A percentile compares a stretch with the other conserved stretches of the same genome.
These are phyloP conservation scores for Syncephalastrum monosporum DNA, from an alignment of 371 early-diverging fungal species.

Conservation along the genomic window DNA sequence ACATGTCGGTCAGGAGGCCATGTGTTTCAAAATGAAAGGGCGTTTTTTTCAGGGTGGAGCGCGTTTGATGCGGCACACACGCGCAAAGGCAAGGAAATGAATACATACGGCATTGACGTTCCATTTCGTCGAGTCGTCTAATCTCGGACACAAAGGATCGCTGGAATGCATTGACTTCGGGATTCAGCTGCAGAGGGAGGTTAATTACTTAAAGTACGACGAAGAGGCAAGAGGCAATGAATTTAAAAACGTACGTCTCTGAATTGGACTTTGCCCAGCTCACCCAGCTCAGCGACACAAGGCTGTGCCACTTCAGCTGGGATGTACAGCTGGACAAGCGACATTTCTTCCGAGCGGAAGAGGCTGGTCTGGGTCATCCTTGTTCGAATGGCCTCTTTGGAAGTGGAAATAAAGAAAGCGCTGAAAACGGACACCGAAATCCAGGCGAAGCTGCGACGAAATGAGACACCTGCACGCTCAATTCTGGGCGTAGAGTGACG, in stretches of 20 bases:
- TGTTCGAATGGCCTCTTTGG: slow-evolving; percentile 4
- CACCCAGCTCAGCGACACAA: slow-evolving; percentile 93
- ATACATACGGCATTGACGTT: slow-evolving; percentile 84
- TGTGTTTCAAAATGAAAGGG: slow-evolving; percentile 45
- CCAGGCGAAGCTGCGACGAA: too few relatives aligned
- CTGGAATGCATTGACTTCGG: slow-evolving; percentile 94
- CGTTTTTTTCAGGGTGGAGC: too few relatives aligned
- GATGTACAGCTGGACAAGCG: slow-evolving; percentile 94
- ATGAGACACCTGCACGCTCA: too few relatives aligned
- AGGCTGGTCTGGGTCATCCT: slow-evolving; percentile 70
- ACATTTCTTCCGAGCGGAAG: slow-evolving; percentile 98
- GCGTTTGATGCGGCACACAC: too few relatives aligned
- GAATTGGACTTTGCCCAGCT: slow-evolving; percentile 92
- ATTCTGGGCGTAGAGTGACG: too few relatives aligned
- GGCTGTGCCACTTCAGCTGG: slow-evolving; percentile 94
- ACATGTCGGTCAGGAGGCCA: slow-evolving; percentile 6
- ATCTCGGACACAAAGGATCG: slow-evolving; percentile 94
- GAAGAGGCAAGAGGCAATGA: too few relatives aligned
- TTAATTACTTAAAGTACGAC: too few relatives aligned
- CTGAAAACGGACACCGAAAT: background rate
- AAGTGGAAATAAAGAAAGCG: background rate
- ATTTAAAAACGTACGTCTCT: slow-evolving; percentile 69
- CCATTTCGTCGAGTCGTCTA: slow-evolving; percentile 90
- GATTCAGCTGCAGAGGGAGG: slow-evolving; percentile 72
- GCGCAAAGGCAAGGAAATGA: slow-evolving; percentile 49